Evolutionary conservation across 2,329 filamentous ascomycete species (phyloP).

Genomic region (Sporothrix schenckii): DNA sequence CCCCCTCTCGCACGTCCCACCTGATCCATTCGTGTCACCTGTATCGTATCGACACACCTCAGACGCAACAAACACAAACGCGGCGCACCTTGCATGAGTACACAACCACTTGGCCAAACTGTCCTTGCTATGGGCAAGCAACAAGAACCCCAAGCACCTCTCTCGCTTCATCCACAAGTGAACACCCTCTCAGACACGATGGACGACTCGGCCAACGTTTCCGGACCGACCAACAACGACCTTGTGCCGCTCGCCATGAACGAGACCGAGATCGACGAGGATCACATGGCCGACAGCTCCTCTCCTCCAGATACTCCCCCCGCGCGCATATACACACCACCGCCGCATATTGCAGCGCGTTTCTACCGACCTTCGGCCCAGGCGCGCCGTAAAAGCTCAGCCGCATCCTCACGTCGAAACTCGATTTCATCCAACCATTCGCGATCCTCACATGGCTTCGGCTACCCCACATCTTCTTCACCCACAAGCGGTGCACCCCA

Average conservation of each 20-base stretch:
- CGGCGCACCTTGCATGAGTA: not conserved
- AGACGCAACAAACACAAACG: not conserved
- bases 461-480: constrained; percentile 39
- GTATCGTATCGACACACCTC: not conserved
- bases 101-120: not conserved
- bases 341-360: constrained; percentile 75
- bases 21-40: not conserved
- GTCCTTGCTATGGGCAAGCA: constrained; percentile 22
- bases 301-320: constrained; percentile 9
- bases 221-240: not conserved
- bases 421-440: constrained; percentile 77
- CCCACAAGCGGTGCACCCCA: constrained; percentile 59
- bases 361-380: constrained; percentile 68
- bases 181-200: constrained; percentile 20
- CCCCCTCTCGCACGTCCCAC: not conserved
- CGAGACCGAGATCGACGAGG: constrained; percentile 32
- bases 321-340: constrained; percentile 60
- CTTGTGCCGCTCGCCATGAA: constrained; percentile 25
- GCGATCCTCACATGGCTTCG: constrained; percentile 65
- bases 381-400: constrained; percentile 71
- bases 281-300: constrained; percentile 13
- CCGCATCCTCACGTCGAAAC: constrained; percentile 76
- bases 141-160: constrained; percentile 22
- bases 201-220: constrained; percentile 26
- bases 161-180: constrained; percentile 10